phyloP scores from a whole-genome alignment of 768 basidiomycete species.

The Tylopilus plumbeoviolaceoides region DNA sequence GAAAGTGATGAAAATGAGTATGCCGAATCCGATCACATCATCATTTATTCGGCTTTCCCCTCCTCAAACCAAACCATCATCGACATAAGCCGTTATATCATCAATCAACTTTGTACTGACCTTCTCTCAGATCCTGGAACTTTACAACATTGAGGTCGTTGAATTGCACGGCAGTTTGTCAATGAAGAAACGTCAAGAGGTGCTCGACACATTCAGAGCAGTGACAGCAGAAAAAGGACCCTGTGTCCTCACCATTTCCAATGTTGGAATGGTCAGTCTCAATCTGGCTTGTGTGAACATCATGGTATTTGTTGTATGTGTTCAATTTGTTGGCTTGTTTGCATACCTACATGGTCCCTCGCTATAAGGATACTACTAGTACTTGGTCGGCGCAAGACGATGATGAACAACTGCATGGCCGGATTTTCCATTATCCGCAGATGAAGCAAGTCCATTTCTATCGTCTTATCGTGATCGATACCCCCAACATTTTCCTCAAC shows the following conservation, averaged over 20 bases:
- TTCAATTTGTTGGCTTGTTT: no score
- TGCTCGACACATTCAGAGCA: background rate
- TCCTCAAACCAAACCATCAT: background rate
- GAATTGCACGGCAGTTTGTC: background rate
- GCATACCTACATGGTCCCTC: no score
- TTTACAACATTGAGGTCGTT: background rate
- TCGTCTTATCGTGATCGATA: constrained; percentile 1
- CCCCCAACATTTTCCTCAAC: constrained; percentile 4
- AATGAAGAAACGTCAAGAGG: background rate
- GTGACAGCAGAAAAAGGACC: background rate
- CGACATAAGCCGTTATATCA: background rate
- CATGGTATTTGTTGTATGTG: background rate
- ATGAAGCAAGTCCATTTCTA: constrained; percentile 14
- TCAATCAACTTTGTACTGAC: no score
- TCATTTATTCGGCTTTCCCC: background rate
- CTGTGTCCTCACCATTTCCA: background rate
- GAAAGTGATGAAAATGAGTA: background rate
- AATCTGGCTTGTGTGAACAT: background rate
- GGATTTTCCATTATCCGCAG: background rate
- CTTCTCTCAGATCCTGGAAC: background rate
- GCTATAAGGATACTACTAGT: background rate
- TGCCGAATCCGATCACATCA: background rate
- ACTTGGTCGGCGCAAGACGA: background rate
- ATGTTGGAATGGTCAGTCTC: background rate
- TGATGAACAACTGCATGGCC: background rate